Conservation (phyloP, 495 filamentous ascomycete genomes). For the Elaphomyces granulatus region DNA sequence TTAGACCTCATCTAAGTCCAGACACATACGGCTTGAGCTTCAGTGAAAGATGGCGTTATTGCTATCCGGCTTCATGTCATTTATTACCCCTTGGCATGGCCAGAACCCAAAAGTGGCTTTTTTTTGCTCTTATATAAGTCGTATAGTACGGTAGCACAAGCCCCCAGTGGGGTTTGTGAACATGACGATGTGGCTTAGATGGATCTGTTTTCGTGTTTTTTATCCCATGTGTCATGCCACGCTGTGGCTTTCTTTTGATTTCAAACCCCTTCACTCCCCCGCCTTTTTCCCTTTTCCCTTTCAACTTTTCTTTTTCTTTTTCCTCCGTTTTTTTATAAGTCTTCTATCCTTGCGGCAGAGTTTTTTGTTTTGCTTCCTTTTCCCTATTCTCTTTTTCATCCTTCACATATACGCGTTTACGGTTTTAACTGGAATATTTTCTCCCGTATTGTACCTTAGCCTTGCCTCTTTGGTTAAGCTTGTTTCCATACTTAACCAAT, state of each 20-base stretch:
- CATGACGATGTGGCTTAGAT: no score
- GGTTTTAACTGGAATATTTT: conserved; percentile 10
- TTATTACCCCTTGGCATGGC: no score
- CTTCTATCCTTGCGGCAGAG: conserved; percentile 24
- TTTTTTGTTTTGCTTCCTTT: conserved; percentile 16
- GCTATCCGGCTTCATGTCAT: not conserved
- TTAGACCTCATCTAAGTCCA: conserved; percentile 37
- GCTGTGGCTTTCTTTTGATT: conserved; percentile 1
- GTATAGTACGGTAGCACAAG: no score
- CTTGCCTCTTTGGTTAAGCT: conserved; percentile 32
- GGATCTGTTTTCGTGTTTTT: no score
- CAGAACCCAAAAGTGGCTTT: no score
- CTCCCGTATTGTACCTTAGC: conserved; percentile 25
- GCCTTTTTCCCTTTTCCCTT: conserved; percentile 3
- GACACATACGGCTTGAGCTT: not conserved
- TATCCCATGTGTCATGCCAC: conserved; percentile 2
- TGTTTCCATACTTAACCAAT: conserved; percentile 29
- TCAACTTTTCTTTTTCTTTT: conserved; percentile 4
- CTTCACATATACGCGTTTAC: conserved; percentile 4
- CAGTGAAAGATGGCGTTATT: not conserved
- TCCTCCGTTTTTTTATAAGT: conserved; percentile 19
- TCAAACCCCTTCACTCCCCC: not conserved
- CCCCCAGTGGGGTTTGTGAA: no score
- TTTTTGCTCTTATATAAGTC: no score
- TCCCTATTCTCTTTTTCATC: conserved; percentile 13